Evolutionary conservation across 1,284 basidiomycete genomes (phyloP), one percentile per base, ranked within the genome.

Genomic region (Moesziomyces aphidis): DNA sequence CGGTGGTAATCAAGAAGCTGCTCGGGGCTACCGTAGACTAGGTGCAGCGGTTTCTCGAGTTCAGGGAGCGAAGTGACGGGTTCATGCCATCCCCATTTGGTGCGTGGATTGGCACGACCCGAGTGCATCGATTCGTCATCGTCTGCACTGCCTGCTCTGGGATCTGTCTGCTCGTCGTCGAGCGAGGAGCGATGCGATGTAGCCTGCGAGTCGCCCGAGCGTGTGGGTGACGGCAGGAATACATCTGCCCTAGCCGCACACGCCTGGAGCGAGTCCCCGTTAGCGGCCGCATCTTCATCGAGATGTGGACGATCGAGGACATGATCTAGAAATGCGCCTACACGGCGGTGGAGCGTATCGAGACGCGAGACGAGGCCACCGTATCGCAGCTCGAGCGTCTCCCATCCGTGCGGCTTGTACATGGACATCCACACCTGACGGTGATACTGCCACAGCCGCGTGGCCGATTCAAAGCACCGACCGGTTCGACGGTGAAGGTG

Each of bases 301-400:
- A 2, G 17, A 19, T 19, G 15, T 19, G 39, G n/a, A 15, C 17
- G 39, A 17, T 24, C 31, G 11, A 60, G 48, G 26, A 76, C 34
- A 21, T 76, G 61, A 5, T 77, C 58, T 6, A 81, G 48, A 42
- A 78, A 78, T 1, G 58, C 60, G 1, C 50, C 64, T 2, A 81
- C 62, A 1, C 79, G 51, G 3, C 57, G 51, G 44, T 85, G 74
- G 65, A 86, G 79, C 45, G 84, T 86, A 22, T 85, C 83, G 28
- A 85, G 61, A 4, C 85, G 71, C 1, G 81, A 59, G 15, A 72
- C 60, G 42, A 86, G 58, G 0, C 85, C 85, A 17, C 85, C 85
- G 46, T 86, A 86, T 1, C 85, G 66, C 43, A 86, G 55, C 22
- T 86, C 85, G 26, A 86, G 63, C 17, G 80, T 78, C 64, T 86